Percentiles rank a stretch among this genome's conserved stretches.
Conservation (phyloP, 2,329 filamentous ascomycete genomes). For the Colletotrichum spaethianum region DNA sequence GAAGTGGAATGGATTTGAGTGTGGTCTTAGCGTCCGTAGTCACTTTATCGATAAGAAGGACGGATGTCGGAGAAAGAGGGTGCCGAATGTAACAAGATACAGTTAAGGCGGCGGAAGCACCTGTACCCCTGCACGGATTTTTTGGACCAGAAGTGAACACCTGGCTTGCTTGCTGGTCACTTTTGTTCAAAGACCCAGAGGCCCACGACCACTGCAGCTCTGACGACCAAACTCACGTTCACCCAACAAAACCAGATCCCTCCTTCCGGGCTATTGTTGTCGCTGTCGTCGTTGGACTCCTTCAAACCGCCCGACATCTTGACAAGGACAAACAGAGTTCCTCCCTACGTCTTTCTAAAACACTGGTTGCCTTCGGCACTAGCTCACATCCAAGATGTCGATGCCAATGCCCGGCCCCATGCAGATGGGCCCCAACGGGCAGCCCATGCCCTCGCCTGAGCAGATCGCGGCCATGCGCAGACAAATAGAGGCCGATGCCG, state of each 20-base stretch:
- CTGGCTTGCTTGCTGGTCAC: slow-evolving; percentile 42
- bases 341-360: slow-evolving; percentile 7
- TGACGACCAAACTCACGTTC: slow-evolving; percentile 10
- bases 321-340: slow-evolving; percentile 16
- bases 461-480: slow-evolving; percentile 89
- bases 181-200: slow-evolving; percentile 31
- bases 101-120: slow-evolving; percentile 4
- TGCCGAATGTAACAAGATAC: slow-evolving; percentile 15
- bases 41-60: slow-evolving; percentile 28
- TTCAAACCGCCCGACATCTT: slow-evolving; percentile 9
- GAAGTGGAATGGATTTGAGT: slow-evolving; percentile 6
- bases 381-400: slow-evolving; percentile 32
- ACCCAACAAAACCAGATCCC: slow-evolving; percentile 13
- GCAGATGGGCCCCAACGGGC: slow-evolving; percentile 49
- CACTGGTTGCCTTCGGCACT: slow-evolving; percentile 23
- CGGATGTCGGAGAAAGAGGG: slow-evolving; percentile 39
- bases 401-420: slow-evolving; percentile 51
- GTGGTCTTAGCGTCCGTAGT: slow-evolving; percentile 9
- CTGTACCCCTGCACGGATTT: slow-evolving; percentile 37
- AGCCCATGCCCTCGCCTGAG: slow-evolving; percentile 72
- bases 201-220: slow-evolving; percentile 28
- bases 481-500: slow-evolving; percentile 85
- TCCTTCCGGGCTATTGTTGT: slow-evolving; percentile 1
- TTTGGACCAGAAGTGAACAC: slow-evolving; percentile 42
- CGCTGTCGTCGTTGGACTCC: slow-evolving; percentile 19